Conservation (phyloP, 129 eudicot genomes). For the Flaveria brownii region DNA sequence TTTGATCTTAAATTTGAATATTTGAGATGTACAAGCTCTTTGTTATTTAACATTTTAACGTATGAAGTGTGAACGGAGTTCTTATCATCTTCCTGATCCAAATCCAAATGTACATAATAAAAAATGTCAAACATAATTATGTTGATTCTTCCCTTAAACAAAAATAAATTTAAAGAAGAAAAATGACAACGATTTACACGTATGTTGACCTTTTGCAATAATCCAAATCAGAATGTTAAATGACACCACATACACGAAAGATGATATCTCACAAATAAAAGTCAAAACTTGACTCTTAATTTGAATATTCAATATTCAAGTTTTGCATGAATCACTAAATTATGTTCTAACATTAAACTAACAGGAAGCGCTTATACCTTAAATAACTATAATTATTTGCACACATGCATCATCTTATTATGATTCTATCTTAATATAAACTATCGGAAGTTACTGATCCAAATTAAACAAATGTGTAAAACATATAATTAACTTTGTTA, state of each 20-base stretch:
- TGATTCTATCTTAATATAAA: not conserved
- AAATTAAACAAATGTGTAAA: not conserved
- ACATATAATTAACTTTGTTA: not conserved
- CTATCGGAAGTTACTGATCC: not conserved
- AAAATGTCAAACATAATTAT: not conserved
- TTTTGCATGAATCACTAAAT: not conserved
- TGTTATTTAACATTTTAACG: no score
- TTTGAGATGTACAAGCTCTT: no score
- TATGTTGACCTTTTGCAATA: conserved; percentile 26
- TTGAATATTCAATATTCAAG: not conserved
- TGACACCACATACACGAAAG: conserved; percentile 17
- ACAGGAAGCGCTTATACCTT: no score
- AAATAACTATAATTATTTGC: not conserved
- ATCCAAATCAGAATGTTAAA: conserved; percentile 19
- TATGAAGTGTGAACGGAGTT: not conserved
- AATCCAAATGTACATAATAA: no score
- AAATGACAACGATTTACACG: not conserved
- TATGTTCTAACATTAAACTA: not conserved
- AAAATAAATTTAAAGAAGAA: not conserved
- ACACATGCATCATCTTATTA: not conserved
- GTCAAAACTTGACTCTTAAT: conserved; percentile 23
- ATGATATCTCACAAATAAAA: not conserved
- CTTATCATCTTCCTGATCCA: no score
- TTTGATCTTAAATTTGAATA: no score
- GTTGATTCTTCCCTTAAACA: not conserved